Percentiles rank a stretch among this genome's conserved stretches.
These are phyloP conservation scores for Penicillium soppii DNA, from an alignment of 495 filamentous ascomycete genomes.

Conservation along the genomic window DNA sequence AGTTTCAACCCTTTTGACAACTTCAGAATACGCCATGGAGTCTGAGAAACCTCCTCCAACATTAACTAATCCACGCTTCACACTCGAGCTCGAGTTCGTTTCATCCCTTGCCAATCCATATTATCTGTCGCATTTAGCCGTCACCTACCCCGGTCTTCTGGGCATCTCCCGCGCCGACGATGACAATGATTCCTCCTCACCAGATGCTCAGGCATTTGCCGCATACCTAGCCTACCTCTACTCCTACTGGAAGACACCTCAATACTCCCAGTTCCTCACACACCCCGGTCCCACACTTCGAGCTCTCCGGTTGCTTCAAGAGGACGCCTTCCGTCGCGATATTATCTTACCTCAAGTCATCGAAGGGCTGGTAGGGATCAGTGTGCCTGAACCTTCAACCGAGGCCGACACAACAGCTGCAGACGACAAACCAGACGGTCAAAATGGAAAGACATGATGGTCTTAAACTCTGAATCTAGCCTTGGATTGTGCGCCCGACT, in stretches of 20 bases:
- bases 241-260: slow-evolving; percentile 79
- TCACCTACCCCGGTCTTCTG: slow-evolving; percentile 52
- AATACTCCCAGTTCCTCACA: slow-evolving; percentile 76
- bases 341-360: slow-evolving; percentile 75
- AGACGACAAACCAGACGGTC: slow-evolving; percentile 22
- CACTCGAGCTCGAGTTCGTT: slow-evolving; percentile 65
- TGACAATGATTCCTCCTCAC: slow-evolving; percentile 46
- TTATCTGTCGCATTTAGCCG: slow-evolving; percentile 81
- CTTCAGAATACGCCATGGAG: slow-evolving; percentile 25
- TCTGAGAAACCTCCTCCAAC: slow-evolving; percentile 35
- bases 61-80: slow-evolving; percentile 43
- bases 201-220: slow-evolving; percentile 62
- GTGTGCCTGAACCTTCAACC: slow-evolving; percentile 34
- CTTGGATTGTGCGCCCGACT: slow-evolving; percentile 5
- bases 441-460: slow-evolving; percentile 30
- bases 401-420: slow-evolving; percentile 29
- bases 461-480: slow-evolving; percentile 5
- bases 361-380: slow-evolving; percentile 58
- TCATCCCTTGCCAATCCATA: slow-evolving; percentile 80
- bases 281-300: slow-evolving; percentile 83
- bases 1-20: neutral
- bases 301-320: slow-evolving; percentile 77
- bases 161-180: slow-evolving; percentile 41
- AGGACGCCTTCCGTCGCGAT: slow-evolving; percentile 78
- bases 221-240: slow-evolving; percentile 79